phyloP scores from a whole-genome alignment of 306 rosid genomes.

The Begonia loranthoides region DNA sequence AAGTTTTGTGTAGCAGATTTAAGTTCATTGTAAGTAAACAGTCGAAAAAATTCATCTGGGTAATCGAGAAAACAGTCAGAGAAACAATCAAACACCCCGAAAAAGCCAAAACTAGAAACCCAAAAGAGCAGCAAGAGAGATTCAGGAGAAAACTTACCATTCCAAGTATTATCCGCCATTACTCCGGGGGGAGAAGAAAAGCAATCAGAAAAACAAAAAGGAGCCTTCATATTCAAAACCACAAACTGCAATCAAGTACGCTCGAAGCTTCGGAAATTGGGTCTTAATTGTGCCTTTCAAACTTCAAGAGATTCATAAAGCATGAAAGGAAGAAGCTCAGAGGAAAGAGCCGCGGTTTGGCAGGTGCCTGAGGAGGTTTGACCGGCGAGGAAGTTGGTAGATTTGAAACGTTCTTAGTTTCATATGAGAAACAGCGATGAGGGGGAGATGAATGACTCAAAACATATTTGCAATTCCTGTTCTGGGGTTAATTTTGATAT shows the following conservation, averaged over 20 bases:
- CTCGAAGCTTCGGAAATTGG: not conserved
- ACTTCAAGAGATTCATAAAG: not conserved
- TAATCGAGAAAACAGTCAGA: slow-evolving; percentile 1
- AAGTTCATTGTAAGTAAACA: slow-evolving; percentile 48
- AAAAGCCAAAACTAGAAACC: not conserved
- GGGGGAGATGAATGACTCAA: too few relatives aligned
- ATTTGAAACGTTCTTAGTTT: not conserved
- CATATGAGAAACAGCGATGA: too few relatives aligned
- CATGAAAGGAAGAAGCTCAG: not conserved
- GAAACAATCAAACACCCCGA: not conserved
- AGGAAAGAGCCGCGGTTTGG: not conserved
- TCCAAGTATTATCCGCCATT: not conserved
- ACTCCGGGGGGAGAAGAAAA: not conserved
- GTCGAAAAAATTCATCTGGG: slow-evolving; percentile 35
- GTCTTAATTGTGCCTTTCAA: too few relatives aligned
- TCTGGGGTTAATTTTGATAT: too few relatives aligned
- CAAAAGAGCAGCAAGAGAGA: not conserved
- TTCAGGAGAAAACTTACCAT: not conserved
- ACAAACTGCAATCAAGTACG: not conserved
- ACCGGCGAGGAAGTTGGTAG: not conserved
- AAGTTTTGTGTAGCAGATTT: slow-evolving; percentile 52
- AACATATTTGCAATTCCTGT: too few relatives aligned
- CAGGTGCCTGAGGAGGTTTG: not conserved
- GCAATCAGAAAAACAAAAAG: not conserved
- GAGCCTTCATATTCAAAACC: not conserved